These are phyloP conservation scores for Didymosphaeria variabile DNA, from an alignment of 2,329 filamentous ascomycete genomes.

Conservation along the genomic window DNA sequence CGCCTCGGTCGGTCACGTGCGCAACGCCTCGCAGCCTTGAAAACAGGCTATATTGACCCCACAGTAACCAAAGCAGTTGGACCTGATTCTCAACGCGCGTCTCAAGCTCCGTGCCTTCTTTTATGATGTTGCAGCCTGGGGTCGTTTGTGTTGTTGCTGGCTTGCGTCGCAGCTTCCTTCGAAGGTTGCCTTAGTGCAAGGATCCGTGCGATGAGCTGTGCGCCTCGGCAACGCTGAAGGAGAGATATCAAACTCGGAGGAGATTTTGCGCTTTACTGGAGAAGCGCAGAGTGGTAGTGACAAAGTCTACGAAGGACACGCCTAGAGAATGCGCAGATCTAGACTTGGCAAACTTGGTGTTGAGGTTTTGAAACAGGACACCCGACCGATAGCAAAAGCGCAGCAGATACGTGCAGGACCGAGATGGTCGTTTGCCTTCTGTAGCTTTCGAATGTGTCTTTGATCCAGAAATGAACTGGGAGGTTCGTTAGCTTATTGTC, in stretches of 20 bases:
- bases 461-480: background rate
- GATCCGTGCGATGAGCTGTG: conserved; percentile 14
- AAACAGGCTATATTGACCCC: conserved; percentile 25
- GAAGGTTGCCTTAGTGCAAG: conserved; percentile 28
- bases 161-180: conserved; percentile 32
- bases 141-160: conserved; percentile 26
- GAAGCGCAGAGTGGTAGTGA: background rate
- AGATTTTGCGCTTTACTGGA: background rate
- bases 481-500: conserved; percentile 3
- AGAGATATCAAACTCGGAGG: background rate
- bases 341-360: background rate
- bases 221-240: conserved; percentile 10
- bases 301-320: background rate
- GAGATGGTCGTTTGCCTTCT: conserved; percentile 1
- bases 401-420: background rate
- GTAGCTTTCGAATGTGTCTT: background rate
- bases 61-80: conserved; percentile 28
- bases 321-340: background rate
- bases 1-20: conserved; percentile 24
- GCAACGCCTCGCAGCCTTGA: conserved; percentile 19
- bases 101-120: conserved; percentile 23
- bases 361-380: background rate
- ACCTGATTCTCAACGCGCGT: conserved; percentile 27
- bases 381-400: background rate
- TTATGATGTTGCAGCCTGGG: conserved; percentile 31